These are phyloP conservation scores for Trichocomaceae sp. DNA, from an alignment of 2,329 filamentous ascomycete genomes.

Conservation along the genomic window DNA sequence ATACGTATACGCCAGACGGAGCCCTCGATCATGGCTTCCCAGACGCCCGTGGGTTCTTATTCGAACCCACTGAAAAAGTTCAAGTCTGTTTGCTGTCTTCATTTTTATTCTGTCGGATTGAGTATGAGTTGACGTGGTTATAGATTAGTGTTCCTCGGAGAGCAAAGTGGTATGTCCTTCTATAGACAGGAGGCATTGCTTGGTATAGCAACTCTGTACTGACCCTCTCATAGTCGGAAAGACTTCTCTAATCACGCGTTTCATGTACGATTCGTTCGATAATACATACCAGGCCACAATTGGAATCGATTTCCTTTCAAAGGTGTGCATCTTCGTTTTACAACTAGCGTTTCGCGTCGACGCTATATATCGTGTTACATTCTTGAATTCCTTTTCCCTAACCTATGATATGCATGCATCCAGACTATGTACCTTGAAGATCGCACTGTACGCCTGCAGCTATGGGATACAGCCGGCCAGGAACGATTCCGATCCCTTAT, in stretches of 20 bases:
- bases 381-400: background rate
- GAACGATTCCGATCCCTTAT: constrained; percentile 96
- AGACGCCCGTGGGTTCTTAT: constrained; percentile 73
- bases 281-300: constrained; percentile 99
- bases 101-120: constrained; percentile 8
- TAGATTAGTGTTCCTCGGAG: constrained; percentile 93
- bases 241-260: constrained; percentile 95
- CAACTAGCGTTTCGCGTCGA: background rate
- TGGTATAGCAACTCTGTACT: constrained; percentile 17
- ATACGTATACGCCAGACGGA: constrained; percentile 29
- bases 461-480: constrained; percentile 98
- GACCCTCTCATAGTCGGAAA: constrained; percentile 68
- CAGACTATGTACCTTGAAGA: constrained; percentile 99
- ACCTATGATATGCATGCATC: background rate
- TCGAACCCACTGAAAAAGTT: constrained; percentile 99
- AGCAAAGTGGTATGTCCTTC: constrained; percentile 77
- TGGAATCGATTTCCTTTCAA: constrained; percentile 97
- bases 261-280: constrained; percentile 99
- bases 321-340: constrained; percentile 53
- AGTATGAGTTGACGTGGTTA: constrained; percentile 22
- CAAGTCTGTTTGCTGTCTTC: constrained; percentile 59
- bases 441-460: constrained; percentile 89
- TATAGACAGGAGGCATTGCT: constrained; percentile 5
- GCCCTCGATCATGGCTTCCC: constrained; percentile 59
- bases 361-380: background rate